Evolutionary conservation across 1,139 yeast genomes (phyloP).

Genomic region (Saccharomyces hybrid): DNA sequence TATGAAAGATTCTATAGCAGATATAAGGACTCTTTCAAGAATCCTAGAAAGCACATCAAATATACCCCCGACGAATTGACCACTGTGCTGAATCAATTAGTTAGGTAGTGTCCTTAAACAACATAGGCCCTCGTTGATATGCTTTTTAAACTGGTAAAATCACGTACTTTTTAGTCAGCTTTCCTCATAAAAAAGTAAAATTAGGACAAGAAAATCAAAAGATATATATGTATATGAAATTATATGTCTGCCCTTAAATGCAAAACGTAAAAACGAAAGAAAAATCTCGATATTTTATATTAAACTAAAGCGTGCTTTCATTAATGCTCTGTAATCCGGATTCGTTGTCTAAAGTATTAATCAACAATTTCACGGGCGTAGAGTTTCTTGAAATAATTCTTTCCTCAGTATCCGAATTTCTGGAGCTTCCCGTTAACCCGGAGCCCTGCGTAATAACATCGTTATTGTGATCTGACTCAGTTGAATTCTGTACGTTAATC

Average conservation of each 20-base stretch:
- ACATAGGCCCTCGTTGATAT: too few species aligned
- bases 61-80: conserved; percentile 32
- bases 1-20: conserved; percentile 65
- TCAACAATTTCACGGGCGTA: not conserved
- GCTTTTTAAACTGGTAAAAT: too few species aligned
- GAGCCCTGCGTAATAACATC: not conserved
- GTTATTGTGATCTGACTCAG: not conserved
- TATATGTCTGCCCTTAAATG: too few species aligned
- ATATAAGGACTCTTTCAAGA: conserved; percentile 29
- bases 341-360: not conserved
- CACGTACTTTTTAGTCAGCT: too few species aligned
- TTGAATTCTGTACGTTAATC: not conserved
- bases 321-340: not conserved
- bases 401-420: conserved; percentile 4
- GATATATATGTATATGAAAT: too few species aligned
- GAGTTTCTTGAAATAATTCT: not conserved
- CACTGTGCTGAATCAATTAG: conserved; percentile 24
- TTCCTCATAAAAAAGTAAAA: not conserved
- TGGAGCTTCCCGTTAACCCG: not conserved
- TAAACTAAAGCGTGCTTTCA: not conserved
- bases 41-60: conserved; percentile 36
- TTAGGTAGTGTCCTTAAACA: conserved; percentile 20
- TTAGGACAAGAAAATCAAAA: too few species aligned
- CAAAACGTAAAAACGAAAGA: too few species aligned
- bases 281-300: too few species aligned